Base-by-base conservation (phyloP, 2,329 filamentous ascomycete genomes). In the Diaporthe velutina region DNA sequence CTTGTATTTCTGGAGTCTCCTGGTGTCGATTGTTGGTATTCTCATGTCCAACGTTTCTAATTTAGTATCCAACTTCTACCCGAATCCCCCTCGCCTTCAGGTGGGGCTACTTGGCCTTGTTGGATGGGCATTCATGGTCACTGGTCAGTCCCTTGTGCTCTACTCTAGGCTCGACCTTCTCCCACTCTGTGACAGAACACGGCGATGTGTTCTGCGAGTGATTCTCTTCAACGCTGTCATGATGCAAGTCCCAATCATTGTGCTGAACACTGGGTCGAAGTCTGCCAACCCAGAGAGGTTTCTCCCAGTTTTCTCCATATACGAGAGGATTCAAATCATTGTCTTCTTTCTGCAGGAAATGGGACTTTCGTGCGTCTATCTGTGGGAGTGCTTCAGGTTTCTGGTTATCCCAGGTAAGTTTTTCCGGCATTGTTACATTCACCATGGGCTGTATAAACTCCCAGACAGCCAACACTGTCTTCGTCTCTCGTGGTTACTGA, bases 321-420 rank as follows among this genome's bases (percentile, higher is more conserved):
- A 15, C 19, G 60, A 48, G 28, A 66, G 42, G 15, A 66, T 66
- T 1, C 60, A 66, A 9, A 66, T 50, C 60, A 64, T 64, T 35
- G 60, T 66, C 4, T 66, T 66, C 42, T 66, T 50, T 4, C 42
- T 66, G 28, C 60, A 66, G 40, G 60, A 35, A 33, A n/a, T 66
- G 17, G 42, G 40, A 22, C 60, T 66, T 8, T 66, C 60, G 17
- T n/a, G 60, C 35, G 42, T 50, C 19, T 66, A 66, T 35, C 3
- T 50, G n/a, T 66, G 60, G 42, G 60, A 66, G 60, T 66, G 60
- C 28, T 66, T 66, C 12, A 50, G 42, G 12, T 66, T 50, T 35
- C 60, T 66, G 4, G 6, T 50, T 12, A 15, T 48, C 4, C 28
- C 42, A 33, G 25, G 40, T 66, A 66, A n/a, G 40, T 0, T 0